A percentile compares a stretch with the other conserved stretches of the same genome.
Evolutionary conservation across 1,284 basidiomycete species (phyloP).

Genomic region (Volvariella surrecta): DNA sequence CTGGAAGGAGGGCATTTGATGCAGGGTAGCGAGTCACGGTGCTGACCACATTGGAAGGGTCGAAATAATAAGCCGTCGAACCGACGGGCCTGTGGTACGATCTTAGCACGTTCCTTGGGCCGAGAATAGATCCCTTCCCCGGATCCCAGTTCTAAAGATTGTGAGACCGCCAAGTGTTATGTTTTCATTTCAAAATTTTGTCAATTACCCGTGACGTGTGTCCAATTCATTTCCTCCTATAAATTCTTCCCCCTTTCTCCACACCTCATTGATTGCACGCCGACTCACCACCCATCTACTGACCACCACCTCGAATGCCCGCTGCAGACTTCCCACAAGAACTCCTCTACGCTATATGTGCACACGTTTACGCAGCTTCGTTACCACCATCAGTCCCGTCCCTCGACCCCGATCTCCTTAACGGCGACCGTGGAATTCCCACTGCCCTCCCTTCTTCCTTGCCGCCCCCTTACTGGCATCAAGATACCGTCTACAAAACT

Average conservation of each 20-base stretch:
- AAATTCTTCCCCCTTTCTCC: neutral
- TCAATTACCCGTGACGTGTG: neutral
- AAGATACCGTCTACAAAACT: slow-evolving; percentile 50
- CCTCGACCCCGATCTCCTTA: slow-evolving; percentile 55
- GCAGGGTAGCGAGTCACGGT: no score
- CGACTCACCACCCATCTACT: slow-evolving; percentile 6
- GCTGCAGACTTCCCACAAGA: slow-evolving; percentile 46
- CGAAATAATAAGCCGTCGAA: no score
- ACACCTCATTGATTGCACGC: neutral
- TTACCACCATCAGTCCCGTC: slow-evolving; percentile 45
- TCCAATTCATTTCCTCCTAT: neutral
- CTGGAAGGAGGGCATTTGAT: no score
- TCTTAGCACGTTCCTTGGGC: no score
- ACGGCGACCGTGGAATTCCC: slow-evolving; percentile 42
- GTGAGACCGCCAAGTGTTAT: no score
- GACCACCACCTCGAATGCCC: slow-evolving; percentile 11
- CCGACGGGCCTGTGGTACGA: no score
- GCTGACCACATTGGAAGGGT: no score
- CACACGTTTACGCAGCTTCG: slow-evolving; percentile 55
- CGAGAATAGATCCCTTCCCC: no score
- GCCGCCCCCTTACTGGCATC: slow-evolving; percentile 60
- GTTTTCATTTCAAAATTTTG: no score
- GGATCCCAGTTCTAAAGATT: no score
- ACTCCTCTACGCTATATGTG: slow-evolving; percentile 58
- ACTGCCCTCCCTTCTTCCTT: slow-evolving; percentile 59